Evolutionary conservation across 805 yeast species (phyloP), one percentile per base, ranked within the genome.

Genomic region (Wickerhamiella slavikovae): DNA sequence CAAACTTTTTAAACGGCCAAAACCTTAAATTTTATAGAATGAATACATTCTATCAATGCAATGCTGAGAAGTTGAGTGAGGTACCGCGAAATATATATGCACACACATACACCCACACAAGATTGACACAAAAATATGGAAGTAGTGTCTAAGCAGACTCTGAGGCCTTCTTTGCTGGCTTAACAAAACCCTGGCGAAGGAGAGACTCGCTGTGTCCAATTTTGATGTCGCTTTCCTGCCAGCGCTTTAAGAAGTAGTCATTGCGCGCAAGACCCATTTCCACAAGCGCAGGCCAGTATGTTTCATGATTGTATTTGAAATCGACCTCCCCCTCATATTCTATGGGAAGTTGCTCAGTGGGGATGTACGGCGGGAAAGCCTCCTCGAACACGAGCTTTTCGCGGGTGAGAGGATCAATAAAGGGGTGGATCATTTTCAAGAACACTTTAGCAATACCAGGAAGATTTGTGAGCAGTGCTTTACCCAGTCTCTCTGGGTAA

Each of bases 361-460:
- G 92, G 10, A 82, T 89, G 44, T 76, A 85, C 21, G 78, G 58
- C 15, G 69, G 64, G 52, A 83, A 79, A 11, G 94, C 93, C 42
- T 82, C 79, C 49, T 79, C 91, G 48, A 71, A 89, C 3, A 82
- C 91, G 38, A 89, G 64, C 55, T 89, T 89, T 52, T 83, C 94
- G 37, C 93, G 64, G 2, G 99, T 89, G 45, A 79, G 55, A 7
- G 98, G 95, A 48, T 89, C 98, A 39, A 89, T 89, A 50, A 89
- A 89, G 4, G 99, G 98, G 43, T 78, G 79, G 38, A 85, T 83
- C 38, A 89, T 57, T 55, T 77, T 83, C 41, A 89, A 57, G 44
- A 89, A 89, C 7, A 93, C 72, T 78, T 93, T 77, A 5, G 83
- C 96, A 32, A 83, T 54, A 67, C 89, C 77, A 10, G 96, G 96